phyloP scores from a whole-genome alignment of 495 filamentous ascomycete genomes.

The Daldinia caldariorum region DNA sequence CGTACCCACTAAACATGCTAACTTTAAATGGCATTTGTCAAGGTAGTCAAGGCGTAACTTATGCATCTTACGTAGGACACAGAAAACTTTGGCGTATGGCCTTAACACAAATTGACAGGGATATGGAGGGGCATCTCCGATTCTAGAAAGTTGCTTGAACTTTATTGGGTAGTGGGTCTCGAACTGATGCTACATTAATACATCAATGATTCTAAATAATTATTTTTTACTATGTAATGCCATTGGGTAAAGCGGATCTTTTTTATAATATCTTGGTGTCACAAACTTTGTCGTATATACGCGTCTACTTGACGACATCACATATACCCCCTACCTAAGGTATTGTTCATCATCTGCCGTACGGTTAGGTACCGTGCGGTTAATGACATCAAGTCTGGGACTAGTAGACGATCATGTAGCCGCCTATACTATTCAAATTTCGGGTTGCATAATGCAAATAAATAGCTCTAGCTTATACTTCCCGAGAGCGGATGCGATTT shows the following conservation, averaged over 20 bases:
- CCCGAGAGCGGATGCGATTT: slow-evolving; percentile 1
- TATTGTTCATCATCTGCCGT: slow-evolving; percentile 16
- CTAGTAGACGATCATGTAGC: not conserved
- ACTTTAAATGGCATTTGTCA: slow-evolving; percentile 32
- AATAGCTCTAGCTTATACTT: not conserved
- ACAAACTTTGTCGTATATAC: slow-evolving; percentile 16
- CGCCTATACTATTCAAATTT: slow-evolving; percentile 5
- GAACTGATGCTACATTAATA: slow-evolving; percentile 12
- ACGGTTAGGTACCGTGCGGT: slow-evolving; percentile 6
- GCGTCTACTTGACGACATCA: slow-evolving; percentile 12
- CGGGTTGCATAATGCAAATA: not conserved
- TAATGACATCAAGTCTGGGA: slow-evolving; percentile 6
- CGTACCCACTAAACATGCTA: slow-evolving; percentile 15
- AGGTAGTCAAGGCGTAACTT: slow-evolving; percentile 21
- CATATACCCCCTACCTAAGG: too few species aligned
- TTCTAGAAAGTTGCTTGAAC: slow-evolving; percentile 36
- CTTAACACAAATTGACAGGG: slow-evolving; percentile 33
- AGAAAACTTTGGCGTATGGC: slow-evolving; percentile 27
- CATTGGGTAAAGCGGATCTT: slow-evolving; percentile 28
- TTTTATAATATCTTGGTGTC: slow-evolving; percentile 32
- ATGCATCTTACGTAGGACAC: slow-evolving; percentile 24
- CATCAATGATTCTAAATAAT: slow-evolving; percentile 16
- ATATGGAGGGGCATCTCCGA: slow-evolving; percentile 38
- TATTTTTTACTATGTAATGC: slow-evolving; percentile 2
- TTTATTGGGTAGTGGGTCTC: slow-evolving; percentile 37